A percentile compares a stretch with the other conserved stretches of the same genome.
Evolutionary conservation across 129 eudicot species (phyloP).

Genomic region (Solidago caesia): DNA sequence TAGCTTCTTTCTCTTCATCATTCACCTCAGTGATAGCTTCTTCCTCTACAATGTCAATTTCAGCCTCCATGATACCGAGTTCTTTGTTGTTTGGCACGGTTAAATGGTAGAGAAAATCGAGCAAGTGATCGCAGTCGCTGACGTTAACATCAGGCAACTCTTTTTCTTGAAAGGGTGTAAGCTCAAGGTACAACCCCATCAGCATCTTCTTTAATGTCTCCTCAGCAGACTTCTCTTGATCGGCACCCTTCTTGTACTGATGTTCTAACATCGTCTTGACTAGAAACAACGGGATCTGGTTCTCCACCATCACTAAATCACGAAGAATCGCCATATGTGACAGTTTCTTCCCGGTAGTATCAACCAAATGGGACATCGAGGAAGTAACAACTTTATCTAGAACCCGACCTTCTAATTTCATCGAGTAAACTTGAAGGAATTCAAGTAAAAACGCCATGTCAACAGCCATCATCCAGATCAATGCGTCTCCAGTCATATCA

Average conservation of each 20-base stretch:
- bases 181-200: constrained; percentile 37
- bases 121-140: constrained; percentile 44
- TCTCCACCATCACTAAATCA: constrained; percentile 63
- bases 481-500: constrained; percentile 39
- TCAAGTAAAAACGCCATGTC: constrained; percentile 55
- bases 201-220: constrained; percentile 35
- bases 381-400: constrained; percentile 27
- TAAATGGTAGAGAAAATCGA: constrained; percentile 48
- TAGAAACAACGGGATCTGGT: constrained; percentile 60
- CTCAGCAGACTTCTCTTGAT: constrained; percentile 17
- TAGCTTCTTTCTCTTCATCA: constrained; percentile 4
- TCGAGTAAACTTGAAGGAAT: constrained; percentile 42
- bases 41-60: constrained; percentile 22
- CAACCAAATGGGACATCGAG: constrained; percentile 47
- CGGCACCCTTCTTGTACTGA: not conserved
- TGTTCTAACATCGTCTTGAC: constrained; percentile 33
- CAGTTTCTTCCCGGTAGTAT: constrained; percentile 38
- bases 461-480: constrained; percentile 65
- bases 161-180: constrained; percentile 50
- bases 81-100: constrained; percentile 43
- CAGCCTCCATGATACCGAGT: constrained; percentile 24
- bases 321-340: constrained; percentile 53
- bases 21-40: constrained; percentile 4
- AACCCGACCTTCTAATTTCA: constrained; percentile 25
- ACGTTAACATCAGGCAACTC: constrained; percentile 24